Evolutionary conservation across 306 rosid genomes (phyloP), one percentile per base, ranked within the genome.

Genomic region (peach (Prunus persica)): DNA sequence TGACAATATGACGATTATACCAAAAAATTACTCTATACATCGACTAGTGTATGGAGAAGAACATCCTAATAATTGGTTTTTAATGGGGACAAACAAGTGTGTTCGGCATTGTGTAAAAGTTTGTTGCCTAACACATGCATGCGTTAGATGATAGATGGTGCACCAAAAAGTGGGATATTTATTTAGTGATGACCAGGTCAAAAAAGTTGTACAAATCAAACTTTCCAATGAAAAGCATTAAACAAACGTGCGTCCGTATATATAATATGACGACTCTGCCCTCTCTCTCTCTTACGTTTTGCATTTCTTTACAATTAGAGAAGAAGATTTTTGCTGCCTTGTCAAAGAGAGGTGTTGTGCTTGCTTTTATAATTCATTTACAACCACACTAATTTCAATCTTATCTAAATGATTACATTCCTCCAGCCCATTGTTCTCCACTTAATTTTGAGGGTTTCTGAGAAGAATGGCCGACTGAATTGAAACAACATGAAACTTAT

Each of bases 401-500:
- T 52, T 6, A 52, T 52, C 57, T 52, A 38, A 38, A 38, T 34
- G 41, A 34, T 38, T 38, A 0, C 43, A 7, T 38, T 38, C 43
- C 43, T 38, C 43, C 9, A 38, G 7, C 43, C 43, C 43, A 38
- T 7, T 38, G 43, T 38, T 38, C 43, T 38, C 43, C 43, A 38
- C 43, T 38, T 38, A 7, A 38, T 38, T 6, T 38, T 38, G 2
- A 34, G 8, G 8, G 2, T 6, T 6, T 6, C 43, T 34, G 9
- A 38, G 43, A 38, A 38, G 43, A 38, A 38, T 38, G 43, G 43
- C 4, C 18, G 54, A 11, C 18, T 49, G 11, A 49, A 49, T 69
- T 8, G 27, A 51, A 54, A 71, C 65, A 55, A 55, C 7, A 71
- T 34, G 65, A 71, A 73, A 73, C 76, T 73, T 58, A 7, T 24